Evolutionary conservation across 768 basidiomycete genomes (phyloP).

Genomic region (Tubosaeta sp.): DNA sequence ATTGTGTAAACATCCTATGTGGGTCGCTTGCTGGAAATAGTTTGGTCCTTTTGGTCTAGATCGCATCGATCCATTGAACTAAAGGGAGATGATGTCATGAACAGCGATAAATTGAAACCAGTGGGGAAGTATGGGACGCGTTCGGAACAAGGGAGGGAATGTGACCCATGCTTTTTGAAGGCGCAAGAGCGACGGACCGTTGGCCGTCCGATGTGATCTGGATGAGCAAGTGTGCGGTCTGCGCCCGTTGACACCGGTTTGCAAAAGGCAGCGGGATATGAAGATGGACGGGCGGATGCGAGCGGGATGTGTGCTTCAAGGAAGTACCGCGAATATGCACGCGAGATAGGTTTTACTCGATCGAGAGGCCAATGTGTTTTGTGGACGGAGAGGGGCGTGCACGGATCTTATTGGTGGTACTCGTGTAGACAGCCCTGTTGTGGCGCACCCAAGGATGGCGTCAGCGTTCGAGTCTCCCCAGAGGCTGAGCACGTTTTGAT

Average conservation of each 20-base stretch:
- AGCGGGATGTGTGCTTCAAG: neutral
- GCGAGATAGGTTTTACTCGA: conserved; percentile 1
- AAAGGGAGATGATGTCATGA: conserved; percentile 1
- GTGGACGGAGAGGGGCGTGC: conserved; percentile 12
- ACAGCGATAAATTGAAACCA: neutral
- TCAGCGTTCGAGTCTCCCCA: no score
- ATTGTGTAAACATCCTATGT: neutral
- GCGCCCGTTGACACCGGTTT: conserved; percentile 1
- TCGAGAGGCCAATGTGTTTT: conserved; percentile 18
- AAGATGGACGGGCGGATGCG: conserved; percentile 2
- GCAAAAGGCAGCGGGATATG: neutral
- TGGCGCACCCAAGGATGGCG: conserved; percentile 25
- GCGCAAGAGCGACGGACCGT: neutral
- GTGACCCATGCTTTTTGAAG: neutral
- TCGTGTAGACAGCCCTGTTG: conserved; percentile 22
- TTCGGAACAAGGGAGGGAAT: neutral
- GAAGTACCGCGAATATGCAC: neutral
- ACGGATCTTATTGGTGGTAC: conserved; percentile 10
- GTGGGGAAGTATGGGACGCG: neutral
- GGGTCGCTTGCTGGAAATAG: conserved; percentile 2
- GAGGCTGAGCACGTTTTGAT: conserved; percentile 26
- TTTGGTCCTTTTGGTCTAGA: neutral
- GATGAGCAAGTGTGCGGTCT: neutral
- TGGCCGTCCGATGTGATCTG: conserved; percentile 3
- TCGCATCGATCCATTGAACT: neutral